Percentiles rank a stretch among this genome's conserved stretches.
phyloP scores from a whole-genome alignment of 2,329 filamentous ascomycete species.

The Mollisia scopiformis region DNA sequence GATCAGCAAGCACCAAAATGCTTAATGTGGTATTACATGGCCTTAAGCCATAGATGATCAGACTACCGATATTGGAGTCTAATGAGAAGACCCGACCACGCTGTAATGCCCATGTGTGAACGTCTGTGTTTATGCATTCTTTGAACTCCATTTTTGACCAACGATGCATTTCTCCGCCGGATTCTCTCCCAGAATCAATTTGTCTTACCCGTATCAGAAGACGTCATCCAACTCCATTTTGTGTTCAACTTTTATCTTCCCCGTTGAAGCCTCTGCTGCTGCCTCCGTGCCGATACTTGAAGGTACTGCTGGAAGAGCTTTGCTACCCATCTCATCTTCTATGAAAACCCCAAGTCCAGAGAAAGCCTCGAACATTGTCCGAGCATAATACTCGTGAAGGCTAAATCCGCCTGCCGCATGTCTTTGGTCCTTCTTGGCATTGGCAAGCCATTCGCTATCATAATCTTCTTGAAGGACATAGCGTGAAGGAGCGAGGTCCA shows the following conservation, averaged over 20 bases:
- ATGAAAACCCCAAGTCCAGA: conserved; percentile 87
- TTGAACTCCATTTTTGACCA: not conserved
- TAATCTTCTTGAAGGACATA: conserved; percentile 73
- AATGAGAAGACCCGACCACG: conserved; percentile 12
- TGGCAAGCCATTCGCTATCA: conserved; percentile 73
- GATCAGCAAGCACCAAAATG: conserved; percentile 24
- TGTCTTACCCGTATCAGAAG: conserved; percentile 37
- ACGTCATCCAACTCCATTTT: conserved; percentile 55
- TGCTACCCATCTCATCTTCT: conserved; percentile 61
- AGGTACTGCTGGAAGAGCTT: conserved; percentile 32
- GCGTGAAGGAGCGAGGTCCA: conserved; percentile 69
- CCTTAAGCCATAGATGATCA: conserved; percentile 18
- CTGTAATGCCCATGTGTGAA: not conserved
- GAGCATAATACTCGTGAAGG: conserved; percentile 77
- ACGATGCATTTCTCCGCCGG: too few species aligned
- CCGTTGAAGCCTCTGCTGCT: conserved; percentile 39
- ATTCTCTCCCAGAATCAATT: too few species aligned
- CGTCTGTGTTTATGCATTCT: conserved; percentile 12
- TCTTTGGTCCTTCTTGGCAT: conserved; percentile 64
- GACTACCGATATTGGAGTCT: conserved; percentile 12
- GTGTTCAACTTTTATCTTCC: conserved; percentile 33
- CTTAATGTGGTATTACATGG: conserved; percentile 30
- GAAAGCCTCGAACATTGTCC: conserved; percentile 87
- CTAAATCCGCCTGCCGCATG: conserved; percentile 83
- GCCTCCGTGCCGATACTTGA: conserved; percentile 39